These are phyloP conservation scores for Nakaseomyces bracarensis DNA, from an alignment of 1,139 yeast genomes.

Conservation along the genomic window DNA sequence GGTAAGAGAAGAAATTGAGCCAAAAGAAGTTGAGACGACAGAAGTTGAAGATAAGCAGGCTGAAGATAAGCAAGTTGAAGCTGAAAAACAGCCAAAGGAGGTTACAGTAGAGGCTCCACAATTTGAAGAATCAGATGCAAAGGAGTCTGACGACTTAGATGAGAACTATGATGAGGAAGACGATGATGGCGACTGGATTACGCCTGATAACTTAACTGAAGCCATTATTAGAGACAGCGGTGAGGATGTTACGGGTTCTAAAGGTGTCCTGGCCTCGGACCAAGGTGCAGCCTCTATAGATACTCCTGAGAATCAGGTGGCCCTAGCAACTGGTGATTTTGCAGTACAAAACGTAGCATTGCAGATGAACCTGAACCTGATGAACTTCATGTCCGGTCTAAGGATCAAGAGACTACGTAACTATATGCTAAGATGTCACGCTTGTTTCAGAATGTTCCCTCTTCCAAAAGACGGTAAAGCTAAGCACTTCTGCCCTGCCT, in stretches of 20 bases:
- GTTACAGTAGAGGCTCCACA: constrained; percentile 8
- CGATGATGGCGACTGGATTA: constrained; percentile 94
- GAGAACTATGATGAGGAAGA: constrained; percentile 51
- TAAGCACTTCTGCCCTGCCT: constrained; percentile 82
- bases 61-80: no score
- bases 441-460: constrained; percentile 79
- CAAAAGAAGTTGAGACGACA: no score
- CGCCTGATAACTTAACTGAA: constrained; percentile 72
- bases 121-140: constrained; percentile 13
- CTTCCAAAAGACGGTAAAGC: constrained; percentile 68
- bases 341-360: constrained; percentile 94
- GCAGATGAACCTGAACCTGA: constrained; percentile 79
- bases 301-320: constrained; percentile 48
- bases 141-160: constrained; percentile 57
- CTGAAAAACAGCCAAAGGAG: constrained; percentile 9
- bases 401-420: constrained; percentile 80
- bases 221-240: constrained; percentile 58
- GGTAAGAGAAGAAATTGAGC: constrained; percentile 13
- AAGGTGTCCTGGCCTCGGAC: constrained; percentile 20
- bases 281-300: constrained; percentile 20
- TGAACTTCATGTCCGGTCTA: constrained; percentile 78
- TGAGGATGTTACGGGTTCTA: constrained; percentile 38
- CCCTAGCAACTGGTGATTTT: constrained; percentile 90
- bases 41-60: no score
- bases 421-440: constrained; percentile 95